phyloP scores from a whole-genome alignment of 495 filamentous ascomycete species.

The Penicillium roqueforti region DNA sequence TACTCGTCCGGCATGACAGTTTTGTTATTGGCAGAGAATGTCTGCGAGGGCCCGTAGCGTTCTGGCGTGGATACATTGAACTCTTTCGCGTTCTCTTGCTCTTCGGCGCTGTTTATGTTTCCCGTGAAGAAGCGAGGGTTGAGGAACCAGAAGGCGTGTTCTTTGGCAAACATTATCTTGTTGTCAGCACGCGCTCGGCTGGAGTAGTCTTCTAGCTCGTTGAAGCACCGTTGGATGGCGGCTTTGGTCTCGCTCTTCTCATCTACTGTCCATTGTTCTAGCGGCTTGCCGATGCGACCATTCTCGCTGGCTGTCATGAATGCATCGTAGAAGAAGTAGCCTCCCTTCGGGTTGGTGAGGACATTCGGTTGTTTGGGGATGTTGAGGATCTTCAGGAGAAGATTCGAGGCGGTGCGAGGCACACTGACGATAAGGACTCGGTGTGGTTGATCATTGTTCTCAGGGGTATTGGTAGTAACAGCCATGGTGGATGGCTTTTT shows the following conservation, averaged over 20 bases:
- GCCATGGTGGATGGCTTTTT: background rate
- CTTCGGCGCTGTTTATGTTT: background rate
- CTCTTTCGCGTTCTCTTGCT: background rate
- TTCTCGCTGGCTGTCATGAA: slow-evolving; percentile 7
- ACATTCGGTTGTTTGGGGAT: slow-evolving; percentile 35
- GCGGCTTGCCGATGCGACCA: slow-evolving; percentile 9
- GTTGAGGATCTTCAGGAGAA: slow-evolving; percentile 35
- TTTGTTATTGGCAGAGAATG: slow-evolving; percentile 30
- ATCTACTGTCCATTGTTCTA: slow-evolving; percentile 26
- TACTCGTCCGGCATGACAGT: slow-evolving; percentile 40
- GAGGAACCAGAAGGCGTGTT: slow-evolving; percentile 31
- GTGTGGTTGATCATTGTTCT: background rate
- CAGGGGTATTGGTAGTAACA: background rate
- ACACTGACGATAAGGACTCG: slow-evolving; percentile 26
- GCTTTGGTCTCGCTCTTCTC: slow-evolving; percentile 11
- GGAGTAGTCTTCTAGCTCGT: slow-evolving; percentile 25
- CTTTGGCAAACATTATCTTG: slow-evolving; percentile 38
- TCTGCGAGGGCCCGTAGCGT: slow-evolving; percentile 9
- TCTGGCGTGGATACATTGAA: slow-evolving; percentile 9
- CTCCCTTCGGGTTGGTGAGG: slow-evolving; percentile 24
- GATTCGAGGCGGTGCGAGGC: slow-evolving; percentile 44
- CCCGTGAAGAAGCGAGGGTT: slow-evolving; percentile 8
- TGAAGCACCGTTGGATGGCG: slow-evolving; percentile 19
- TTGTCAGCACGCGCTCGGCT: slow-evolving; percentile 18
- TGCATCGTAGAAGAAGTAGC: slow-evolving; percentile 38